Evolutionary conservation across 2,329 filamentous ascomycete species (phyloP), one percentile per base, ranked within the genome.

Genomic region (Neonectria sp.): DNA sequence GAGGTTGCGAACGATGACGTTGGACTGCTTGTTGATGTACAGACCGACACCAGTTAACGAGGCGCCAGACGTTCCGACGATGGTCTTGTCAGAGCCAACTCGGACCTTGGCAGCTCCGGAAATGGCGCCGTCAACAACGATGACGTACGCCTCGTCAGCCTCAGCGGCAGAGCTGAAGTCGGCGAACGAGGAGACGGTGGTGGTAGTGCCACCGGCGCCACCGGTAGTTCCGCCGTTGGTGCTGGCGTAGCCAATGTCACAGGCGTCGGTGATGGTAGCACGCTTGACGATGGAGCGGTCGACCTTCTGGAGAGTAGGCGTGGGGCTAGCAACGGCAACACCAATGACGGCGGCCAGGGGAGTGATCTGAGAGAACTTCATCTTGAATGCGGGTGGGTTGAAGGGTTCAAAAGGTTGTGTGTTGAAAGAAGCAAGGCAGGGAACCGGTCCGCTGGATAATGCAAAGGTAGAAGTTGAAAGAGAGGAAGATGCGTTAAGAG

Each of bases 1-100:
- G 66, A 92, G 76, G 83, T 92, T 92, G 31, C 89, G 86, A 70
- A 92, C 78, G 69, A 91, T 91, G 65, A 91, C 87, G 76, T 91
- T 91, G 63, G 79, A 82, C 40, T 82, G 80, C 43, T 81, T 80
- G 71, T 85, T 84, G 78, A 91, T 82, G 68, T 85, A 84, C 55
- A 90, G 78, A 40, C 88, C 88, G 52, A 86, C 74, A 33, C 86
- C 84, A 25, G 76, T 82, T 69, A 85, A 74, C 76, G 81, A 78
- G 60, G 77, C 76, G 55, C 79, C 79, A 0, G 74, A n/a, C 9
- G 73, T 77, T 51, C 84, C 84, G 40, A 86, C 78, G 62, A 86
- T 83, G 63, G 79, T 83, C 75, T 84, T 85, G 78, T 86, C 80
- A 55, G 82, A 84, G 40, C 79, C 79, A 43, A 86, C 80, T 17